A percentile compares a stretch with the other conserved stretches of the same genome.
Evolutionary conservation across 495 filamentous ascomycete species (phyloP).

Genomic region (Oidiodendron maius): DNA sequence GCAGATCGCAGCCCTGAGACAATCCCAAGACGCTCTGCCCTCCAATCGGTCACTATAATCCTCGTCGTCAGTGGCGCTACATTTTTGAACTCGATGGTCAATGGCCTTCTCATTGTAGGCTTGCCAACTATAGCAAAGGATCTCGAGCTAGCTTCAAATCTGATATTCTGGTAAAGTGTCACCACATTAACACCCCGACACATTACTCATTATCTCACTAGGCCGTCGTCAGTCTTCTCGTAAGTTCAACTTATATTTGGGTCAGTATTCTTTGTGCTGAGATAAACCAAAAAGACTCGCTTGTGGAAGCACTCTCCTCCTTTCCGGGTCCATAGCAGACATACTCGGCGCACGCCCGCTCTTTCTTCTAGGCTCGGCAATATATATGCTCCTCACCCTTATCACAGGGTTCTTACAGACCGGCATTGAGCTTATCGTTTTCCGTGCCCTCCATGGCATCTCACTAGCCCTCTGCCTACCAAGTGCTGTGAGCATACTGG

Average conservation of each 20-base stretch:
- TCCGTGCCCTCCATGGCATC: conserved; percentile 44
- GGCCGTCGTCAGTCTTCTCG: too few species aligned
- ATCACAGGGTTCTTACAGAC: conserved; percentile 36
- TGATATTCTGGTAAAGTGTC: conserved; percentile 44
- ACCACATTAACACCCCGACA: too few species aligned
- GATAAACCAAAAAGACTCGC: conserved; percentile 33
- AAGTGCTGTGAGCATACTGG: conserved; percentile 41
- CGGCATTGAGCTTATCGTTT: conserved; percentile 42
- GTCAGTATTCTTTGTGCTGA: too few species aligned
- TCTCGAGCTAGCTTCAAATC: conserved; percentile 27
- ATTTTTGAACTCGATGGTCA: conserved; percentile 6
- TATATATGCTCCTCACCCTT: conserved; percentile 36
- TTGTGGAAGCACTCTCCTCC: conserved; percentile 38
- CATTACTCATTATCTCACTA: too few species aligned
- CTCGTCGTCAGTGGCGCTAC: conserved; percentile 4
- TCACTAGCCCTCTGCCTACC: conserved; percentile 46
- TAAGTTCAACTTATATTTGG: too few species aligned
- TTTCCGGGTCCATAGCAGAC: conserved; percentile 48
- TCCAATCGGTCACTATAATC: too few species aligned
- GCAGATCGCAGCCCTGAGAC: too few species aligned
- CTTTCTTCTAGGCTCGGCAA: conserved; percentile 35
- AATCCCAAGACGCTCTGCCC: too few species aligned
- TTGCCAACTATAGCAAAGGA: conserved; percentile 45
- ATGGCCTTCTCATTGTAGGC: conserved; percentile 28
- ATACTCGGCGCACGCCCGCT: conserved; percentile 40